A percentile compares a stretch with the other conserved stretches of the same genome.
phyloP scores from a whole-genome alignment of 148 eudicot species.

The Chenopodium album region DNA sequence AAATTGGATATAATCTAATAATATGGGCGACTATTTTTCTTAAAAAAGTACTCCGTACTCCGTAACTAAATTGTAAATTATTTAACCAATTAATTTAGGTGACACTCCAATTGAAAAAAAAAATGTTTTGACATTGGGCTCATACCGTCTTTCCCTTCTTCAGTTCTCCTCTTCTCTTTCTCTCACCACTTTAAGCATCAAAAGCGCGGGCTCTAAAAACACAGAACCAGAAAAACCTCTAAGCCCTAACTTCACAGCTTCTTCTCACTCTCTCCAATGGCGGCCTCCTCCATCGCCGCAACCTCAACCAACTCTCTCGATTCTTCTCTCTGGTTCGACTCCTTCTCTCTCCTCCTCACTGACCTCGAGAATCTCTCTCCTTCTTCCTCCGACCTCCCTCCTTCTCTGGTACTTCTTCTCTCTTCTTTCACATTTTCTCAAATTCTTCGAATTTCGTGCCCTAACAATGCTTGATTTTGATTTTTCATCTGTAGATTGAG shows the following conservation, averaged over 20 bases:
- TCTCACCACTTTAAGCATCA: constrained; percentile 13
- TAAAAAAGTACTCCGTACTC: too few relatives aligned
- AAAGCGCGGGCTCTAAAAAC: constrained; percentile 49
- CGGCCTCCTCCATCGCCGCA: constrained; percentile 28
- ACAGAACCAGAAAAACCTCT: neutral
- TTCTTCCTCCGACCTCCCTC: constrained; percentile 55
- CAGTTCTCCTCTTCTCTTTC: too few relatives aligned
- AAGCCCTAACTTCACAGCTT: constrained; percentile 24
- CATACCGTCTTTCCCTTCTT: neutral
- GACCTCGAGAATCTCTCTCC: constrained; percentile 69
- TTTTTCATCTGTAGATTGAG: constrained; percentile 42
- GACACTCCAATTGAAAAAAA: too few relatives aligned
- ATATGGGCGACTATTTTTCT: too few relatives aligned
- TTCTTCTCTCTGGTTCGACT: constrained; percentile 90
- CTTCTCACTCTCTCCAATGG: constrained; percentile 32
- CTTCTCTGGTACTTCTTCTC: constrained; percentile 47
- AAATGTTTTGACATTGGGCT: too few relatives aligned
- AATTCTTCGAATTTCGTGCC: neutral
- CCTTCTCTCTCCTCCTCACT: constrained; percentile 61
- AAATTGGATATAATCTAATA: too few relatives aligned
- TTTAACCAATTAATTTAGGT: too few relatives aligned
- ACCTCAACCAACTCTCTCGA: constrained; percentile 47
- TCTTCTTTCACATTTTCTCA: constrained; percentile 12
- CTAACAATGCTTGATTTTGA: neutral
- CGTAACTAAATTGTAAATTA: too few relatives aligned